These are phyloP conservation scores for Podila horticola DNA, from an alignment of 192 early-diverging fungal species.

Conservation along the genomic window DNA sequence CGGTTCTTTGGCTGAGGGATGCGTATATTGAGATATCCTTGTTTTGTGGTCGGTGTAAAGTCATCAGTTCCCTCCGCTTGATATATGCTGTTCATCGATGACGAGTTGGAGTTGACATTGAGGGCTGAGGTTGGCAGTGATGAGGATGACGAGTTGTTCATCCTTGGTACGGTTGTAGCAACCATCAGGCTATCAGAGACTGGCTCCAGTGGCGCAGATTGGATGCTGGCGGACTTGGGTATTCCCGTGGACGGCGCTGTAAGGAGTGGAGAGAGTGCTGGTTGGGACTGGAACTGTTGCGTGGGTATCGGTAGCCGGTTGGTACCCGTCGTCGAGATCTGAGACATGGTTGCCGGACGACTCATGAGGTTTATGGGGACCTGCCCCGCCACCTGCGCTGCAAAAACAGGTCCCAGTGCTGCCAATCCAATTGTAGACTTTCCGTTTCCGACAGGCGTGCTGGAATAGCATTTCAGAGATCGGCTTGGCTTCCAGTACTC, in stretches of 20 bases:
- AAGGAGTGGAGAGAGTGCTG: neutral
- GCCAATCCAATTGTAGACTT: slow-evolving; percentile 28
- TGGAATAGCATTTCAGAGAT: slow-evolving; percentile 44
- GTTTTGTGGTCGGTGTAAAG: slow-evolving; percentile 59
- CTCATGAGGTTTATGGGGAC: slow-evolving; percentile 11
- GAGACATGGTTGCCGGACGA: slow-evolving; percentile 27
- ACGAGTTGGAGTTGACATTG: neutral
- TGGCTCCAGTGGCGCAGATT: slow-evolving; percentile 7
- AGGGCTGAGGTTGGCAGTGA: slow-evolving; percentile 1
- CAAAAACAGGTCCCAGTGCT: slow-evolving; percentile 29
- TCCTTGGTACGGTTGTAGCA: neutral
- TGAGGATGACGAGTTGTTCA: slow-evolving; percentile 7
- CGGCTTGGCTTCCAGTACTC: slow-evolving; percentile 53
- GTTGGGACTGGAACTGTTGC: slow-evolving; percentile 20
- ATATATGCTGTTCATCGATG: neutral
- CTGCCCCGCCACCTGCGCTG: slow-evolving; percentile 35
- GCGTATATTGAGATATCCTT: slow-evolving; percentile 71
- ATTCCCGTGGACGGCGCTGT: neutral
- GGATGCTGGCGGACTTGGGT: neutral
- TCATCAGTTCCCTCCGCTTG: neutral
- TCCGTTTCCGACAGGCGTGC: slow-evolving; percentile 3
- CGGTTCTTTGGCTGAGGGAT: slow-evolving; percentile 52
- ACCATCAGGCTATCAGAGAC: neutral
- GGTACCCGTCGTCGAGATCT: neutral
- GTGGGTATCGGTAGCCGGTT: slow-evolving; percentile 9